Conservation (phyloP, 2,329 filamentous ascomycete genomes). For the Verticillium isaacii region DNA sequence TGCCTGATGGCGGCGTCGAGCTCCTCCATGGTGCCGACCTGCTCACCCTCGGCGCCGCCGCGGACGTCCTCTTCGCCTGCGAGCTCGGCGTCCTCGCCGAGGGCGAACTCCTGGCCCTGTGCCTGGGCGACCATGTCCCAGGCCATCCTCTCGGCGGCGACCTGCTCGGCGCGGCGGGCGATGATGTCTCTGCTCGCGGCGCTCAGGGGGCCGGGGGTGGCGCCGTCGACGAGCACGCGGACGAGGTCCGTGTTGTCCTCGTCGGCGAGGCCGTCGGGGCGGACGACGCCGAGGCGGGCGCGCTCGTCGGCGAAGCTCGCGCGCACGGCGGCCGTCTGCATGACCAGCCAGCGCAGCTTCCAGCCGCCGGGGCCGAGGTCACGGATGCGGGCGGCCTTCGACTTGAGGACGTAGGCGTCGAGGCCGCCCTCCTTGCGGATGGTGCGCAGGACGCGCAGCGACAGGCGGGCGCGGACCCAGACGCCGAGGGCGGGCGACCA, state of each 20-base stretch:
- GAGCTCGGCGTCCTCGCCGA: constrained; percentile 34
- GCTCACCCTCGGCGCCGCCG: constrained; percentile 30
- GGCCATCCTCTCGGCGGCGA: constrained; percentile 12
- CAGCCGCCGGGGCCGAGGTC: constrained; percentile 88
- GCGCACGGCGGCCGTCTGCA: constrained; percentile 68
- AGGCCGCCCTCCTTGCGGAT: constrained; percentile 85
- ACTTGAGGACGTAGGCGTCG: constrained; percentile 84
- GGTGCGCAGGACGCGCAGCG: constrained; percentile 63
- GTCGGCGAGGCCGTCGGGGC: constrained; percentile 22
- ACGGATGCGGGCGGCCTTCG: constrained; percentile 71
- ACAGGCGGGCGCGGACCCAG: constrained; percentile 64
- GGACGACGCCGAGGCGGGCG: constrained; percentile 54
- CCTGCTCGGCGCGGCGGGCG: not conserved
- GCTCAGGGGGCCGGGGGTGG: constrained; percentile 33
- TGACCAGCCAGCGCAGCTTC: constrained; percentile 82
- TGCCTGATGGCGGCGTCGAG: constrained; percentile 4
- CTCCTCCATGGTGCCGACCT: constrained; percentile 16
- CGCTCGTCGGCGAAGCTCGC: constrained; percentile 63
- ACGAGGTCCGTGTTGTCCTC: constrained; percentile 32
- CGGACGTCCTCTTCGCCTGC: constrained; percentile 25
- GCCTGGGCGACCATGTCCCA: constrained; percentile 24
- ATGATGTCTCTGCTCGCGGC: constrained; percentile 23
- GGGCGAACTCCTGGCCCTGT: constrained; percentile 39
- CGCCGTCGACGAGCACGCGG: constrained; percentile 34
- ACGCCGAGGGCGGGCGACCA: constrained; percentile 58